phyloP scores from a whole-genome alignment of 192 early-diverging fungal genomes.

The Blastocladiella britannica region DNA sequence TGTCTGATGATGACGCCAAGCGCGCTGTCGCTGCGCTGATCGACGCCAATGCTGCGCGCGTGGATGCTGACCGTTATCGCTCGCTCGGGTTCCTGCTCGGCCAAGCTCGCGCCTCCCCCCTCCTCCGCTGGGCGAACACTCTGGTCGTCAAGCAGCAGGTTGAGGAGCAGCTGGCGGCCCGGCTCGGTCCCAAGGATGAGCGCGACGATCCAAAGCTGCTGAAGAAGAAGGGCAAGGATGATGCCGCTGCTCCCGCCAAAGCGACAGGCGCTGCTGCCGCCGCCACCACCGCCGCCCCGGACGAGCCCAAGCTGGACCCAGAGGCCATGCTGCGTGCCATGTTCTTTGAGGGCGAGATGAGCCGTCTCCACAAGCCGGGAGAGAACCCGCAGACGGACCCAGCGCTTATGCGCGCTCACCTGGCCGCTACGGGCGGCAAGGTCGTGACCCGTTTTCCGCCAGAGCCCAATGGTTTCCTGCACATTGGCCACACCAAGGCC shows the following conservation, averaged over 20 bases:
- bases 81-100: constrained; percentile 55
- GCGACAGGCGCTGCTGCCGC: constrained; percentile 11
- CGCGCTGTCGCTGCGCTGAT: constrained; percentile 42
- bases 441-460: constrained; percentile 98
- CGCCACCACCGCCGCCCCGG: constrained; percentile 8
- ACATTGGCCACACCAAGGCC: constrained; percentile 99
- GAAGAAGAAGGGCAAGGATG: constrained; percentile 23
- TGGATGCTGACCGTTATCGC: constrained; percentile 70
- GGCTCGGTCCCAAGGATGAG: constrained; percentile 98
- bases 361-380: constrained; percentile 79
- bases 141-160: constrained; percentile 67
- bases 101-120: constrained; percentile 38
- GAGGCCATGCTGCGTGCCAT: constrained; percentile 26
- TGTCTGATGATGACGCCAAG: constrained; percentile 56
- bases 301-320: constrained; percentile 18
- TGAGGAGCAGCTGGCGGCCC: constrained; percentile 57
- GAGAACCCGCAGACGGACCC: constrained; percentile 91
- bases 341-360: constrained; percentile 84
- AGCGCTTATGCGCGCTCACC: constrained; percentile 69
- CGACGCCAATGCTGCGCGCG: constrained; percentile 36
- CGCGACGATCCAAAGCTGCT: constrained; percentile 48
- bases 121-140: constrained; percentile 76
- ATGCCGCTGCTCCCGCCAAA: constrained; percentile 15
- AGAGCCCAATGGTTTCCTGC: constrained; percentile 96
- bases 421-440: constrained; percentile 69